A percentile compares a stretch with the other conserved stretches of the same genome.
Conservation (phyloP, 768 basidiomycete genomes). For the Boletellus ananiceps region DNA sequence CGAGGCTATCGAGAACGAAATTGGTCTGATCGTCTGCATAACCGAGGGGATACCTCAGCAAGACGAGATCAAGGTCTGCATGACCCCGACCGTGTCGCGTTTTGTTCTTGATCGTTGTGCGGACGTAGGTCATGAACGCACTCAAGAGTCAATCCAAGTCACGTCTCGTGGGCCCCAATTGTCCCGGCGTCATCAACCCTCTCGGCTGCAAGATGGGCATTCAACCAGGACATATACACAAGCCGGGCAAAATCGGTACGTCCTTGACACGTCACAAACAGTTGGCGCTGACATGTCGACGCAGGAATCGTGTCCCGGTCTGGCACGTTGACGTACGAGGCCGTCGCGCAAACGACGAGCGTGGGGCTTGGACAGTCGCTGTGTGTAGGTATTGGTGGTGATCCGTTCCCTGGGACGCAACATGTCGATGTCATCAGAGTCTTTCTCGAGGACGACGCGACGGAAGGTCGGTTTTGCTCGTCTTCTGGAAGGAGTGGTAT, state of each 20-base stretch:
- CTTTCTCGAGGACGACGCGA: conserved; percentile 90
- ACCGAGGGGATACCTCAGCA: conserved; percentile 98
- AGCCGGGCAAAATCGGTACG: conserved; percentile 89
- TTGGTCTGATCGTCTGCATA: conserved; percentile 95
- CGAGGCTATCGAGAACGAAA: conserved; percentile 98
- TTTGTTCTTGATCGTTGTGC: not conserved
- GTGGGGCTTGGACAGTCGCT: conserved; percentile 96
- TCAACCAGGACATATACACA: conserved; percentile 96
- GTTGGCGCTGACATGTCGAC: not conserved
- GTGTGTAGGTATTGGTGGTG: conserved; percentile 96
- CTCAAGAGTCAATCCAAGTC: conserved; percentile 92
- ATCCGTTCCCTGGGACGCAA: conserved; percentile 94
- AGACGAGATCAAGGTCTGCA: conserved; percentile 84
- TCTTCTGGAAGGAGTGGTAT: not conserved
- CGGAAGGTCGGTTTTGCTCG: conserved; percentile 59
- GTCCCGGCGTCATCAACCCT: conserved; percentile 97
- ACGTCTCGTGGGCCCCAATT: conserved; percentile 96
- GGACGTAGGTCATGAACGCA: conserved; percentile 78
- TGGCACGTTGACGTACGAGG: conserved; percentile 96
- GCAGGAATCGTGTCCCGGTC: conserved; percentile 92
- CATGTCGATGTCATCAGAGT: conserved; percentile 95
- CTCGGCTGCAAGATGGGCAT: conserved; percentile 99
- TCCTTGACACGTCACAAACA: not conserved
- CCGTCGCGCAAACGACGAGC: conserved; percentile 93
- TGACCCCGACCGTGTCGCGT: not conserved